These are phyloP conservation scores for Pelargonium citronellum DNA, from an alignment of 441 rosid species.

Conservation along the genomic window DNA sequence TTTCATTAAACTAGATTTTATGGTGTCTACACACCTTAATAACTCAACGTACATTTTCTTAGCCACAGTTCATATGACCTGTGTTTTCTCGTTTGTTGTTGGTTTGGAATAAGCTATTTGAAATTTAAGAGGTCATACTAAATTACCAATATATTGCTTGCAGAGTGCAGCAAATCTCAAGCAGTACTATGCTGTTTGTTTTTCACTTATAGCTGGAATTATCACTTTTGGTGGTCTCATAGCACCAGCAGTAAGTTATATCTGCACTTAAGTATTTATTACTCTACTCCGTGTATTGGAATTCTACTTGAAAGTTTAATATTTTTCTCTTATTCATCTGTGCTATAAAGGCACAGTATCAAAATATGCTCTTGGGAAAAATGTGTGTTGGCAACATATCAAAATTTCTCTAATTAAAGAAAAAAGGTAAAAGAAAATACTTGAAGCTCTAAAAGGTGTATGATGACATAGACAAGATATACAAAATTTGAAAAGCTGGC, in stretches of 20 bases:
- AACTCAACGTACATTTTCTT: neutral
- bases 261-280: neutral
- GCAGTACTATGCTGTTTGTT: conserved; percentile 76
- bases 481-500: too few species aligned
- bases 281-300: neutral
- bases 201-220: conserved; percentile 81
- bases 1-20: neutral
- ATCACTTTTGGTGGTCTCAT: conserved; percentile 89
- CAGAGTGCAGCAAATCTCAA: conserved; percentile 82
- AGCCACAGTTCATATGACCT: neutral
- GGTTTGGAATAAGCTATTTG: neutral
- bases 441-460: neutral
- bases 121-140: neutral
- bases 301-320: neutral
- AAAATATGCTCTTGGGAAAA: neutral
- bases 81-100: neutral
- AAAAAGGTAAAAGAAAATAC: neutral
- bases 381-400: neutral
- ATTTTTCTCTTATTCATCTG: neutral
- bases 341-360: neutral
- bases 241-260: conserved; percentile 69
- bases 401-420: neutral
- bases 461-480: neutral
- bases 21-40: neutral
- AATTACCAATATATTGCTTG: conserved; percentile 17